Percentiles rank a stretch among this genome's conserved stretches.
These are phyloP conservation scores for Diplodia intermedia DNA, from an alignment of 2,329 filamentous ascomycete genomes.

Conservation along the genomic window DNA sequence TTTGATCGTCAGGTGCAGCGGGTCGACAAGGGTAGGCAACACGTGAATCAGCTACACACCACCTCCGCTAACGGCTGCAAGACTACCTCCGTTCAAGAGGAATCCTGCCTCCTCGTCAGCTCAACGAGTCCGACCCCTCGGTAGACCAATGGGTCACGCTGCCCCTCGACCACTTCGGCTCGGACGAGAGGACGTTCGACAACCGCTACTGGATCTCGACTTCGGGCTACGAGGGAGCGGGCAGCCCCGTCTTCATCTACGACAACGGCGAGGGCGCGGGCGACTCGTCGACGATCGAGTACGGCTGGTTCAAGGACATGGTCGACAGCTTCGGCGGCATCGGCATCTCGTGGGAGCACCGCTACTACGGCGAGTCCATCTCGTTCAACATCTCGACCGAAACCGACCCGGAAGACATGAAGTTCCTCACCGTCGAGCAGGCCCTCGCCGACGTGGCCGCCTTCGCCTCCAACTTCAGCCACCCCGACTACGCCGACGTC, in stretches of 20 bases:
- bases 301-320: constrained; percentile 15
- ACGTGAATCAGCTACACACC: background rate
- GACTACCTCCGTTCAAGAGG: background rate
- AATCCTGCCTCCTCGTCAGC: background rate
- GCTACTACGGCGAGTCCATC: constrained; percentile 52
- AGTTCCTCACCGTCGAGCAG: constrained; percentile 50
- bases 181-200: constrained; percentile 42
- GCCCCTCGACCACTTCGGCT: constrained; percentile 47
- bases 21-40: background rate
- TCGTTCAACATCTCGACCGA: constrained; percentile 44
- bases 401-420: constrained; percentile 45
- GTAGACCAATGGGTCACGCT: constrained; percentile 38
- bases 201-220: constrained; percentile 50
- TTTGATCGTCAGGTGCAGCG: background rate
- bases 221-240: constrained; percentile 43
- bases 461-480: constrained; percentile 51
- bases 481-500: constrained; percentile 43
- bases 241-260: constrained; percentile 49
- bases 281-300: constrained; percentile 7
- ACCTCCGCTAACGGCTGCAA: background rate
- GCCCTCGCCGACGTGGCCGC: constrained; percentile 51
- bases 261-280: constrained; percentile 48
- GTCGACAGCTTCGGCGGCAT: constrained; percentile 35
- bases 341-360: constrained; percentile 51
- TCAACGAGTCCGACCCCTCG: background rate